Percentiles rank a stretch among this genome's conserved stretches.
These are phyloP conservation scores for Candida dubliniensis DNA, from an alignment of 1,139 yeast species.

Conservation along the genomic window DNA sequence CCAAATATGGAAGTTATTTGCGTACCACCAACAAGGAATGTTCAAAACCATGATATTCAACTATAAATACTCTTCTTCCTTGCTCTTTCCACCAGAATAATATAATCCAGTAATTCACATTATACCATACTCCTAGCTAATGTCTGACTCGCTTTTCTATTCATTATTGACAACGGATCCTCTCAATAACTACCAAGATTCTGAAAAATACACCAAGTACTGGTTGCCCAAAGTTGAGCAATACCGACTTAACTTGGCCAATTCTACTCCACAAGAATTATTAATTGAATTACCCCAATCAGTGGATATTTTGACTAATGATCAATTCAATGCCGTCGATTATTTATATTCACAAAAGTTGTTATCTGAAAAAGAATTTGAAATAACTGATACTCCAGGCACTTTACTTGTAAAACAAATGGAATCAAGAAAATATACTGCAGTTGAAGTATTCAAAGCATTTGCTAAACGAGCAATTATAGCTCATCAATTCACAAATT, in stretches of 20 bases:
- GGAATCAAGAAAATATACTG: slow-evolving; percentile 31
- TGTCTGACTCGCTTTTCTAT: slow-evolving; percentile 8
- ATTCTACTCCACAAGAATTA: slow-evolving; percentile 43
- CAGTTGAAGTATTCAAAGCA: slow-evolving; percentile 51
- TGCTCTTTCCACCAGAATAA: no score
- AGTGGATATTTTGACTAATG: slow-evolving; percentile 36
- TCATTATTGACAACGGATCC: slow-evolving; percentile 34
- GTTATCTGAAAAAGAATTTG: slow-evolving; percentile 45
- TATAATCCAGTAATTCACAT: no score
- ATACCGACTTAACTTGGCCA: slow-evolving; percentile 44
- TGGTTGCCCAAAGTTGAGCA: slow-evolving; percentile 53
- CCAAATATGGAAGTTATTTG: no score
- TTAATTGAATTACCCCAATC: slow-evolving; percentile 42
- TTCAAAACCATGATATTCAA: no score
- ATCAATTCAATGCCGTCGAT: slow-evolving; percentile 48
- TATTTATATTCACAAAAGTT: slow-evolving; percentile 43
- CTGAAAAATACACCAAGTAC: slow-evolving; percentile 29
- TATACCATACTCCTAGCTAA: no score
- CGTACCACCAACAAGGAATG: no score
- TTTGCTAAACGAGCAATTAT: slow-evolving; percentile 51
- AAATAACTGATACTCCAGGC: slow-evolving; percentile 49
- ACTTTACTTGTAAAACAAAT: slow-evolving; percentile 35
- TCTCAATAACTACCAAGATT: slow-evolving; percentile 38
- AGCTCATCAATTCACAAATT: slow-evolving; percentile 38
- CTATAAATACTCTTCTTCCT: no score